Conservation (phyloP, 2,329 filamentous ascomycete genomes). For the Fusarium temperatum region DNA sequence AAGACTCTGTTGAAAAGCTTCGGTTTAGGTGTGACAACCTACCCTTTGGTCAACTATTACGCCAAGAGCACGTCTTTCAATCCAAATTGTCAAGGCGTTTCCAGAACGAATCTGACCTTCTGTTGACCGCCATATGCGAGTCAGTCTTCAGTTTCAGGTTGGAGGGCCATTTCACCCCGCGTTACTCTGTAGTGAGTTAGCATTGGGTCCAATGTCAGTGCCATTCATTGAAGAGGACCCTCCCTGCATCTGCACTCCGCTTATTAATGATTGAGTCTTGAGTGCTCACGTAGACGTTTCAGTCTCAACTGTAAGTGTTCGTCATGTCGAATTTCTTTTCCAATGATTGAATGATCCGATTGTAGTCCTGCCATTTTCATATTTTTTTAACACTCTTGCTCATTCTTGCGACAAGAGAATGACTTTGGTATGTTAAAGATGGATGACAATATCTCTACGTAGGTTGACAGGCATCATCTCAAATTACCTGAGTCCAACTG, state of each 20-base stretch:
- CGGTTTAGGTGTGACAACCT: neutral
- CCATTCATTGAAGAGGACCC: neutral
- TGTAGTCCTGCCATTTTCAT: neutral
- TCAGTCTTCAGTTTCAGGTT: slow-evolving; percentile 27
- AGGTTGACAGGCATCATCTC: neutral
- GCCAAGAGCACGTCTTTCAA: neutral
- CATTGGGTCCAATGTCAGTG: neutral
- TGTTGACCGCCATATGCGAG: slow-evolving; percentile 23
- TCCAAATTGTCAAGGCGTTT: neutral
- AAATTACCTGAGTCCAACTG: neutral
- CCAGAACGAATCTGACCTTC: slow-evolving; percentile 15
- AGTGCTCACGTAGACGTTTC: neutral
- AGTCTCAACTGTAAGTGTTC: neutral
- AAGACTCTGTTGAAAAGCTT: neutral
- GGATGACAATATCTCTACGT: too few species aligned
- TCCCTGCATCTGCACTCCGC: neutral
- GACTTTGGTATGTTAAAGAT: too few species aligned
- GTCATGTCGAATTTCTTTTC: neutral
- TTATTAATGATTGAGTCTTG: neutral
- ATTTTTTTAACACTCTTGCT: neutral
- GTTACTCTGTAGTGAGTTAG: slow-evolving; percentile 1
- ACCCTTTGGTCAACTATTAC: neutral
- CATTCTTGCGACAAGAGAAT: neutral
- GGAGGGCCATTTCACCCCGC: slow-evolving; percentile 18
- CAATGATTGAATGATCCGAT: neutral